Base-by-base conservation (phyloP, 192 early-diverging fungal genomes). In the Backusella morwellensis region DNA sequence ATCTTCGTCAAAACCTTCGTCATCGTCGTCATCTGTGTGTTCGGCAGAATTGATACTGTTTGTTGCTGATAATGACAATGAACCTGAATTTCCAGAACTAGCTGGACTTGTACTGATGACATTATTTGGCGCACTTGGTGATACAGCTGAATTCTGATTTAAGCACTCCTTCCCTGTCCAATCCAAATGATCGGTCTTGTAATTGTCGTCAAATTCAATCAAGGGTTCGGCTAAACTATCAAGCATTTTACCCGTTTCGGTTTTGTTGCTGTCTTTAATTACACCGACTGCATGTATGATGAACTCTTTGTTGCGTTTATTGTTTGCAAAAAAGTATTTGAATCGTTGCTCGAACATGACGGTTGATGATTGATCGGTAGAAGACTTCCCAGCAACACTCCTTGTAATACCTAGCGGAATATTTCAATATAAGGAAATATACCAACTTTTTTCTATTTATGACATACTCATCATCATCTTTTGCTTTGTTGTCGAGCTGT, bases 201-300 rank as follows among this genome's bases (percentile, higher is more conserved):
- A 63, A 63, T 63, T 35, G 17, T 69, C 68, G 35, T 69, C 68
- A 69, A 69, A 69, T 69, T n/a, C 35, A 59, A 59, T 12, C 54
- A 59, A 59, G 23, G 54, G 23, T 59, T 63, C 56, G 56, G 56
- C 21, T 63, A 63, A 63, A 63, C 29, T 63, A 63, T 63, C 56
- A 63, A 63, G 21, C 23, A 63, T 23, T 5, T 63, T 63, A 14
- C 0, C 12, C 56, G 23, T 63, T 29, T 29, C 56, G 11, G 56
- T 29, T 63, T 63, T 63, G 4, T 4, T 63, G 56, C 12, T 29
- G 56, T 63, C 56, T 63, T 63, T 63, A 63, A 63, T 78, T 7
- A 86, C 44, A 3, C 90, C 91, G 0, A 85, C 56, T 35, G 87
- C 83, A 17, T 87, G 80, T 23, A 92, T 85, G 4, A 54, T 77